phyloP scores from a whole-genome alignment of 345 rosid genomes.

The Acer saccharum region DNA sequence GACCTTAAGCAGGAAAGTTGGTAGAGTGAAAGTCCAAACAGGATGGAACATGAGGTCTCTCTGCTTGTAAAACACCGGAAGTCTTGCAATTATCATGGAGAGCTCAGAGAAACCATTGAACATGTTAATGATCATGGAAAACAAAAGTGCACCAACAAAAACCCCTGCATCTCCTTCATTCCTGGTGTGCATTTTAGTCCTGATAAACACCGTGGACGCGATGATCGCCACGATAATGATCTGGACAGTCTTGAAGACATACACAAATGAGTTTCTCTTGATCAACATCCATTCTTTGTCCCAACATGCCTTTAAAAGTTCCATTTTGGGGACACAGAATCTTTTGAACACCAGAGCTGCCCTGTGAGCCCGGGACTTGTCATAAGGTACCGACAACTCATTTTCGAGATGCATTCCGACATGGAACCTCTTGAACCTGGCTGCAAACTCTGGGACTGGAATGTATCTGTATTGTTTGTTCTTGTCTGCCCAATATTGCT shows the following conservation, averaged over 20 bases:
- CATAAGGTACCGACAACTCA: constrained; percentile 59
- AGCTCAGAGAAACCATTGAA: constrained; percentile 92
- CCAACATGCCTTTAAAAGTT: constrained; percentile 72
- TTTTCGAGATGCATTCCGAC: constrained; percentile 58
- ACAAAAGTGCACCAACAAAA: constrained; percentile 54
- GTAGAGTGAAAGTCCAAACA: constrained; percentile 78
- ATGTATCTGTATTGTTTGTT: constrained; percentile 63
- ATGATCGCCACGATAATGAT: constrained; percentile 60
- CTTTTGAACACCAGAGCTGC: constrained; percentile 70
- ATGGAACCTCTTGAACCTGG: constrained; percentile 64
- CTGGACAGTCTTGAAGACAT: constrained; percentile 71
- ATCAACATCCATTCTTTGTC: constrained; percentile 79
- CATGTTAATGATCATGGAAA: constrained; percentile 64
- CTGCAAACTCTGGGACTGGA: constrained; percentile 58
- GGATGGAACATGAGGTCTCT: constrained; percentile 87
- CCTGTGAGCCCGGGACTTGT: constrained; percentile 57
- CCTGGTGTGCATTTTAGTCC: constrained; percentile 57
- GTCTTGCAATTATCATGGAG: constrained; percentile 62
- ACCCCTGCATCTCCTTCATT: constrained; percentile 50
- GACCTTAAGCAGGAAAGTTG: constrained; percentile 60
- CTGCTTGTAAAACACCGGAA: constrained; percentile 92
- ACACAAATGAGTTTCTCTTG: constrained; percentile 66
- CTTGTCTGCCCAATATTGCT: constrained; percentile 78
- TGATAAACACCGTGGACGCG: constrained; percentile 60
- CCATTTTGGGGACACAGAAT: constrained; percentile 58